Evolutionary conservation across 2,329 filamentous ascomycete species (phyloP).

Genomic region (Hyphodiscus sp.): DNA sequence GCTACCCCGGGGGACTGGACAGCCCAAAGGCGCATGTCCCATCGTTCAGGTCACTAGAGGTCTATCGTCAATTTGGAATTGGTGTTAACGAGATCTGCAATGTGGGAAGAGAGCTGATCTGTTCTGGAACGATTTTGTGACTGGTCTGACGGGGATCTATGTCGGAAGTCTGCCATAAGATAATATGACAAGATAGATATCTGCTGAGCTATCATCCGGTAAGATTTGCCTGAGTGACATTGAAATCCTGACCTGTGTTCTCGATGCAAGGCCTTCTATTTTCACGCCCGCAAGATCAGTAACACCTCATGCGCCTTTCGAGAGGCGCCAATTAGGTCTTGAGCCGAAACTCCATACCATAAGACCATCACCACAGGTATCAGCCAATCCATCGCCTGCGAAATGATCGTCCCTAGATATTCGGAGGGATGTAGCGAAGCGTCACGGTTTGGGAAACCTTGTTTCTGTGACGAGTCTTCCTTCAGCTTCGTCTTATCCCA

Average conservation of each 20-base stretch:
- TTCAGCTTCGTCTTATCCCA: too few relatives aligned
- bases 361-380: slow-evolving; percentile 30
- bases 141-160: slow-evolving; percentile 31
- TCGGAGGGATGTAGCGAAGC: slow-evolving; percentile 36
- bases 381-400: slow-evolving; percentile 30
- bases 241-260: slow-evolving; percentile 39
- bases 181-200: slow-evolving; percentile 31
- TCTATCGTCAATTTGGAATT: slow-evolving; percentile 28
- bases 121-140: slow-evolving; percentile 36
- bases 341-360: slow-evolving; percentile 32
- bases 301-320: too few relatives aligned
- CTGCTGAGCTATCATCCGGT: slow-evolving; percentile 39
- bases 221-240: slow-evolving; percentile 36
- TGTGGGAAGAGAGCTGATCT: slow-evolving; percentile 31
- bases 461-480: slow-evolving; percentile 35
- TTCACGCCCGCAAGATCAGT: neutral
- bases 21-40: slow-evolving; percentile 31
- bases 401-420: slow-evolving; percentile 35
- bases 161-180: slow-evolving; percentile 34
- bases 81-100: slow-evolving; percentile 25
- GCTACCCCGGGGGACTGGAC: slow-evolving; percentile 27
- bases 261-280: slow-evolving; percentile 31
- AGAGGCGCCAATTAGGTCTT: slow-evolving; percentile 19
- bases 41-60: slow-evolving; percentile 26
- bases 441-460: slow-evolving; percentile 32